A percentile compares a stretch with the other conserved stretches of the same genome.
These are phyloP conservation scores for Coprinopsis sp. DNA, from an alignment of 768 basidiomycete species.

Conservation along the genomic window DNA sequence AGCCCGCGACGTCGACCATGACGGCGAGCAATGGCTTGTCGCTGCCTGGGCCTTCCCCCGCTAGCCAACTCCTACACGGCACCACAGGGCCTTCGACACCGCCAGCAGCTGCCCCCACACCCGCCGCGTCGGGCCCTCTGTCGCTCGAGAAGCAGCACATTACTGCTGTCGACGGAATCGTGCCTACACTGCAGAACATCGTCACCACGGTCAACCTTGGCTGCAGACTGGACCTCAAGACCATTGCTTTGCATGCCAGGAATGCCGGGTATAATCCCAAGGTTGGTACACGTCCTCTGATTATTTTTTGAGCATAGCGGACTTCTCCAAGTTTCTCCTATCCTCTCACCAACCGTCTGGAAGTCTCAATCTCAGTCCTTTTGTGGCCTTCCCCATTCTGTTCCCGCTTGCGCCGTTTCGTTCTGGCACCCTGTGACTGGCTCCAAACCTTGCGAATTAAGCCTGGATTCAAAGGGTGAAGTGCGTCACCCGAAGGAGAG, in stretches of 20 bases:
- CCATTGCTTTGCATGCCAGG: conserved; percentile 94
- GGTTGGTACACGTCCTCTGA: conserved; percentile 65
- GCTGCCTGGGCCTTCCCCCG: conserved; percentile 51
- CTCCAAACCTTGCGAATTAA: too few relatives aligned
- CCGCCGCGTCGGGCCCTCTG: conserved; percentile 66
- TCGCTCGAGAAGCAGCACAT: conserved; percentile 92
- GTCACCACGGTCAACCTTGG: conserved; percentile 98
- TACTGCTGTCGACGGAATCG: conserved; percentile 95
- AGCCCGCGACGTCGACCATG: conserved; percentile 30
- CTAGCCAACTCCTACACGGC: conserved; percentile 53
- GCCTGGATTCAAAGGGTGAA: too few relatives aligned
- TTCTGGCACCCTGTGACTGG: too few relatives aligned
- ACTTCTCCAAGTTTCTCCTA: conserved; percentile 55
- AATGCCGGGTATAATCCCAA: conserved; percentile 99
- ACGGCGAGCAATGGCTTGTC: conserved; percentile 37
- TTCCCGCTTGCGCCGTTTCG: too few relatives aligned
- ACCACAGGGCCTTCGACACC: conserved; percentile 54
- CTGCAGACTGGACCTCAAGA: conserved; percentile 95
- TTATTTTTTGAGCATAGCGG: conserved; percentile 49
- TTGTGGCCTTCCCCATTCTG: too few relatives aligned
- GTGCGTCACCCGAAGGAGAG: too few relatives aligned
- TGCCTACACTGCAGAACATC: conserved; percentile 99
- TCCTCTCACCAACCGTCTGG: too few relatives aligned
- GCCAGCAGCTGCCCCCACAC: conserved; percentile 41
- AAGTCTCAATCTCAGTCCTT: too few relatives aligned